Evolutionary conservation across 139 green algal genomes (phyloP), one percentile per base, ranked within the genome.

Genomic region (Pleodorina starrii): DNA sequence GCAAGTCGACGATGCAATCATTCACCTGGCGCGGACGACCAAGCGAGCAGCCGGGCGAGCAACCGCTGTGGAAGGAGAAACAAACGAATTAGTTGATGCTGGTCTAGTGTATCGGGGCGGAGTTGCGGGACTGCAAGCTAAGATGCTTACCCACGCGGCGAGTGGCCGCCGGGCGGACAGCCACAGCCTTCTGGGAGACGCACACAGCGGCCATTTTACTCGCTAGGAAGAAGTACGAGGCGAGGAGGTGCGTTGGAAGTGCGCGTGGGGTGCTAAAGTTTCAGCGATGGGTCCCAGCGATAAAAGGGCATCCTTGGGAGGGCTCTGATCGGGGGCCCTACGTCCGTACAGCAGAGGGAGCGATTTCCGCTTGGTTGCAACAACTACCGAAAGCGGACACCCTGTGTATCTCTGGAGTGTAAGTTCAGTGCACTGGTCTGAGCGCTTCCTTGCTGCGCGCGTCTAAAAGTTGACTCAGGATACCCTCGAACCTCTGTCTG

Each of bases 191-290:
- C 63, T 68, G 32, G 46, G 82, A 88, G 44, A 79, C 82, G 82
- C 82, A 88, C 63, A 88, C 63, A 54, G 81, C 81, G 81, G 82
- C 82, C 82, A 88, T 88, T 88, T 79, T 76, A 63, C 63, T 78
- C 57, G 43, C 36, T 48, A 38, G 40, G n/a, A n/a, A 32, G 38
- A 23, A 25, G 32, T 48, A 66, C 17, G 42, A 35, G 50, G 82
- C 63, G 44, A 63, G 44, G n/a, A 6, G 43, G 35, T 38, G 32
- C 11, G 9, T 54, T 35, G 38, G 38, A 51, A 80, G 76, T 71
- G 76, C 76, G 76, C 32, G 76, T 82, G 74, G 74, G 74, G 74
- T 82, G 74, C 74, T 82, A 36, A 42, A 7, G 36, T 32, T 5
- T 43, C 4, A 9, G 4, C 2, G 12, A 48, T 17, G 12, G 36